Percentiles rank a stretch among this genome's conserved stretches.
Conservation (phyloP, 2,329 filamentous ascomycete genomes). For the Penicillium sclerotigenum region DNA sequence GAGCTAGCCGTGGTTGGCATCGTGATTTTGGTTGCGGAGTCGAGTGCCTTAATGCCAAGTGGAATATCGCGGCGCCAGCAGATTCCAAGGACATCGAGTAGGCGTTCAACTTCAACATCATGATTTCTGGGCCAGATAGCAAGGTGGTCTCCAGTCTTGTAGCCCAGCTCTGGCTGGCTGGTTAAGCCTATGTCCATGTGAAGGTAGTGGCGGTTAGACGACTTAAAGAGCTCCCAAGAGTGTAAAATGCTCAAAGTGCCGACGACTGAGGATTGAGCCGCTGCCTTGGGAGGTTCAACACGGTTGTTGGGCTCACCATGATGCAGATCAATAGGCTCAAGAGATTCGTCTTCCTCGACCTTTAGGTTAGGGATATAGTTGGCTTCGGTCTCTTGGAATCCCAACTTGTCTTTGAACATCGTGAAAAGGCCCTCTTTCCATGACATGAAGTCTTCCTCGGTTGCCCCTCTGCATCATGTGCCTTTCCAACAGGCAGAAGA, state of each 20-base stretch:
- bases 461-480: conserved; percentile 88
- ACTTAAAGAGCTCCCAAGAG: conserved; percentile 75
- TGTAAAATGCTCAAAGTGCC: conserved; percentile 79
- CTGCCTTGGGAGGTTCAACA: conserved; percentile 71
- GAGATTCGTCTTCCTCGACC: conserved; percentile 68
- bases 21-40: conserved; percentile 75
- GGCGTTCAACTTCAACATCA: conserved; percentile 77
- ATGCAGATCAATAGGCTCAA: conserved; percentile 73
- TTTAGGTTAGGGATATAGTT: conserved; percentile 83
- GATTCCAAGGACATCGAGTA: conserved; percentile 70
- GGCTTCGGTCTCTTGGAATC: conserved; percentile 80
- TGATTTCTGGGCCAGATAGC: conserved; percentile 90
- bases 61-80: conserved; percentile 26
- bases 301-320: conserved; percentile 79
- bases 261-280: conserved; percentile 68
- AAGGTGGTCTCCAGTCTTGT: conserved; percentile 90
- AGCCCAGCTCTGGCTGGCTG: conserved; percentile 72
- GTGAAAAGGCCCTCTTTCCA: conserved; percentile 97
- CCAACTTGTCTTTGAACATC: conserved; percentile 70
- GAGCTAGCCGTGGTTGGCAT: conserved; percentile 88
- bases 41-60: conserved; percentile 55
- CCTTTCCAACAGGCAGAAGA: conserved; percentile 79
- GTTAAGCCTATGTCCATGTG: conserved; percentile 86
- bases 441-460: conserved; percentile 92
- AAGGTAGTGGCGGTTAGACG: conserved; percentile 78